phyloP scores from a whole-genome alignment of 179 eudicot genomes.

The Beta macrorhiza region DNA sequence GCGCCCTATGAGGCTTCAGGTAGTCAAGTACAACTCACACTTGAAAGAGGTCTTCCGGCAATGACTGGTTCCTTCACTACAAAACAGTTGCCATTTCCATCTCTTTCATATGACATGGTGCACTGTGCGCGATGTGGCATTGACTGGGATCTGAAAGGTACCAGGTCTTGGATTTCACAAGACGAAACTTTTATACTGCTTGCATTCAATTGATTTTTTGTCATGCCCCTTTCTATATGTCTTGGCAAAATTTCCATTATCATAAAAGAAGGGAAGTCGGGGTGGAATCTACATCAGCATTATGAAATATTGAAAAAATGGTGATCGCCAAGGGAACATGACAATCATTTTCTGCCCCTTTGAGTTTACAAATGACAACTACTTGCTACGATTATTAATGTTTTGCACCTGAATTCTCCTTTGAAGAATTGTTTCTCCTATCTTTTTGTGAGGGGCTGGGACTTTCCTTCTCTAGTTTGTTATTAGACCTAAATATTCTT shows the following conservation, averaged over 20 bases:
- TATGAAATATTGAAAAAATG: not conserved
- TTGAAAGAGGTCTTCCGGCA: slow-evolving; percentile 98
- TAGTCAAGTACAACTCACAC: slow-evolving; percentile 96
- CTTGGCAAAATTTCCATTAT: not conserved
- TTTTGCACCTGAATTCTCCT: not conserved
- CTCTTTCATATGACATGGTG: slow-evolving; percentile 96
- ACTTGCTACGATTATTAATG: not conserved
- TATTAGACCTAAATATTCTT: not conserved
- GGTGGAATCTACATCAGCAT: not conserved
- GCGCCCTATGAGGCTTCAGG: slow-evolving; percentile 97
- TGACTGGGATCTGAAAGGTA: slow-evolving; percentile 96
- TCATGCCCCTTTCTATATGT: not conserved
- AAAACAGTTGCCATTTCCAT: slow-evolving; percentile 82
- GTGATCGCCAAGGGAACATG: not conserved
- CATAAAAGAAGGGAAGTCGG: not conserved
- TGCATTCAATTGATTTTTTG: not conserved
- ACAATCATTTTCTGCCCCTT: not conserved
- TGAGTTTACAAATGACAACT: not conserved
- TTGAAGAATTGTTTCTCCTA: not conserved
- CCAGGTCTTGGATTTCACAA: not conserved
- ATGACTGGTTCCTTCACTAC: slow-evolving; percentile 80
- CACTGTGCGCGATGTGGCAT: slow-evolving; percentile 88
- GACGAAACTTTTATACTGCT: not conserved
- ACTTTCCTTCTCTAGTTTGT: not conserved
- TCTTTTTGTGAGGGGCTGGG: not conserved